Base-by-base conservation (phyloP, 345 rosid genomes). In the Turritis glabra region DNA sequence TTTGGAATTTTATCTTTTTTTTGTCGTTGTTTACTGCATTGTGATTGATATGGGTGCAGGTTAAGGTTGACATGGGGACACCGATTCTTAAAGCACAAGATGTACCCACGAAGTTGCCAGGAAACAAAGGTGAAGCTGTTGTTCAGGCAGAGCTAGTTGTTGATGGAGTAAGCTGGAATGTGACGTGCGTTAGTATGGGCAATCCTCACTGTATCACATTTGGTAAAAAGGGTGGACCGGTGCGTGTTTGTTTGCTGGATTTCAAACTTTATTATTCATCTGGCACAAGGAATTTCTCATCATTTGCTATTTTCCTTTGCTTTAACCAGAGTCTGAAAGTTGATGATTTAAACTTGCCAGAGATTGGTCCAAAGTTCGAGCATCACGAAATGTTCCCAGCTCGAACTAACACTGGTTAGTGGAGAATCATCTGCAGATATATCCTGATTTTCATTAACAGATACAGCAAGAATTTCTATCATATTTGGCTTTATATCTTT, bases 111-210 rank as follows among this genome's bases (percentile, higher is more conserved):
- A 85, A 64, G 47, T 78, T 96, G 73, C 58, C 84, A 3, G 85
- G 94, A 35, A 96, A 90, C 76, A 70, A 77, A 70, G 80, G 80
- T 46, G 80, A 77, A 37, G 65, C 80, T 54, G 76, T 77, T 70
- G 56, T 77, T 70, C 78, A 87, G 67, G 79, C 87, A 3, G 95
- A 82, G 48, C 71, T 92, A 46, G 82, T 69, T 74, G 89, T 96
- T 10, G 96, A 92, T 84, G 96, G 96, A 64, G 85, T 82, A 32
- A 77, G 81, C 67, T 96, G 99, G 99, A 82, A 82, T 78, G 97
- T 88, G 69, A 96, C 97, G n/a, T 92, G 98, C 65, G 96, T 92
- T 79, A 90, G 98, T 54, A 96, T 92, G 99, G 98, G 99, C 12
- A 96, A 96, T 82, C 99, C 99, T 56, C 99, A 96, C 64, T 96